Evolutionary conservation across 1,284 basidiomycete species (phyloP).

Genomic region (Entoloma clypeatum): DNA sequence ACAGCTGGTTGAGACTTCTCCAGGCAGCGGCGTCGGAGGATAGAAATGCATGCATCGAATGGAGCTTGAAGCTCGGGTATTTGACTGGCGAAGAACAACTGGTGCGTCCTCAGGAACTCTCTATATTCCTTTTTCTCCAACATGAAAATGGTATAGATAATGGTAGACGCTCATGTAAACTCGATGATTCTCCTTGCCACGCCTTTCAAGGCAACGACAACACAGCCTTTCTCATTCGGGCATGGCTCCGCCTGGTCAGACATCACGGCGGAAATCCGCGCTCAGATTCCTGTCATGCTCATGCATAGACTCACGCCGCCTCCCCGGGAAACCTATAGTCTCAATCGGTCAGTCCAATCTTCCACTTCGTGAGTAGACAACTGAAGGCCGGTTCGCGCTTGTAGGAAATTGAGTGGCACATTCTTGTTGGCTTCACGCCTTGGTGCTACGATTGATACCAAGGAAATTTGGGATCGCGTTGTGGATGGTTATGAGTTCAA

Average conservation of each 20-base stretch:
- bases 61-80: constrained; percentile 83
- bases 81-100: constrained; percentile 87
- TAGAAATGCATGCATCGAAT: constrained; percentile 63
- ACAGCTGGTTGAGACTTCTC: constrained; percentile 81
- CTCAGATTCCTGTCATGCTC: constrained; percentile 90
- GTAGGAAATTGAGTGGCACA: constrained; percentile 88
- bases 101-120: constrained; percentile 35
- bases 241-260: constrained; percentile 59
- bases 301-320: constrained; percentile 87
- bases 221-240: constrained; percentile 72
- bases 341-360: constrained; percentile 64
- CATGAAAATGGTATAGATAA: constrained; percentile 46
- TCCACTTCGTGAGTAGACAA: too few relatives aligned
- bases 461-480: constrained; percentile 69
- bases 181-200: constrained; percentile 83
- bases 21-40: constrained; percentile 76
- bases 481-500: constrained; percentile 37
- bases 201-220: constrained; percentile 66
- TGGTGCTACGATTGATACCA: constrained; percentile 74
- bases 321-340: constrained; percentile 90
- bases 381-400: not conserved
- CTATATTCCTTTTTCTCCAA: not conserved
- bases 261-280: constrained; percentile 73
- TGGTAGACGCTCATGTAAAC: constrained; percentile 86
- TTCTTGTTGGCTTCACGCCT: constrained; percentile 89